Conservation (phyloP, 495 filamentous ascomycete genomes). For the Penicillium silybi region DNA sequence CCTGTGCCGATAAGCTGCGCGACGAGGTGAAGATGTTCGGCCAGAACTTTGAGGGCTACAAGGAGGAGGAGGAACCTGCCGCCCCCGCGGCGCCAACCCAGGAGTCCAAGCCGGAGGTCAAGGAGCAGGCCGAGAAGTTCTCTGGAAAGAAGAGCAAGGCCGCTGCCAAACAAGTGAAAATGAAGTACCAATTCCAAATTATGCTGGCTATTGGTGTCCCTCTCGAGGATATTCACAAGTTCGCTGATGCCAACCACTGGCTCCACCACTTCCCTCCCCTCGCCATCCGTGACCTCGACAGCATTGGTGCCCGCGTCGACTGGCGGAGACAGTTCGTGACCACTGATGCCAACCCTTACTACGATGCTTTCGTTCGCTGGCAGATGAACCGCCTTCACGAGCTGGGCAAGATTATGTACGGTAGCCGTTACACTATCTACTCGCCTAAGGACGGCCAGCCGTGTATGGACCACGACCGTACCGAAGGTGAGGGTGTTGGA, state of each 20-base stretch:
- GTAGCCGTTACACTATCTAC: slow-evolving; percentile 92
- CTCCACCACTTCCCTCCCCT: slow-evolving; percentile 82
- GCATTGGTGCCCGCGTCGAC: slow-evolving; percentile 82
- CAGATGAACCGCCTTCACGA: slow-evolving; percentile 93
- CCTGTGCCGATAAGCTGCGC: slow-evolving; percentile 88
- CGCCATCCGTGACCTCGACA: slow-evolving; percentile 74
- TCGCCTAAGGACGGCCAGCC: slow-evolving; percentile 95
- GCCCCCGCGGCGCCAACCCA: slow-evolving; percentile 35
- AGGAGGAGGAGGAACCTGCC: slow-evolving; percentile 54
- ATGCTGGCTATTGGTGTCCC: slow-evolving; percentile 85
- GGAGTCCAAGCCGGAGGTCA: slow-evolving; percentile 56
- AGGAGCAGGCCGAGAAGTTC: slow-evolving; percentile 86
- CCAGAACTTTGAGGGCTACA: slow-evolving; percentile 73
- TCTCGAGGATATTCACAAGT: slow-evolving; percentile 80
- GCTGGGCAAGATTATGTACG: slow-evolving; percentile 90
- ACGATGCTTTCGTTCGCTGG: slow-evolving; percentile 93
- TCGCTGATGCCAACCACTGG: slow-evolving; percentile 86
- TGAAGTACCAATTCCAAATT: slow-evolving; percentile 87
- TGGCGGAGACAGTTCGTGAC: slow-evolving; percentile 92
- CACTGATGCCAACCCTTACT: slow-evolving; percentile 96
- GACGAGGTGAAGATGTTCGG: slow-evolving; percentile 90
- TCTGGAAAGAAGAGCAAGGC: slow-evolving; percentile 92
- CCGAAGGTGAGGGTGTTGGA: slow-evolving; percentile 82
- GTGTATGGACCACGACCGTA: slow-evolving; percentile 96
- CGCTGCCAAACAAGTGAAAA: slow-evolving; percentile 82